Conservation (phyloP, 2,329 filamentous ascomycete species). For the Trichoderma atrobrunneum region DNA sequence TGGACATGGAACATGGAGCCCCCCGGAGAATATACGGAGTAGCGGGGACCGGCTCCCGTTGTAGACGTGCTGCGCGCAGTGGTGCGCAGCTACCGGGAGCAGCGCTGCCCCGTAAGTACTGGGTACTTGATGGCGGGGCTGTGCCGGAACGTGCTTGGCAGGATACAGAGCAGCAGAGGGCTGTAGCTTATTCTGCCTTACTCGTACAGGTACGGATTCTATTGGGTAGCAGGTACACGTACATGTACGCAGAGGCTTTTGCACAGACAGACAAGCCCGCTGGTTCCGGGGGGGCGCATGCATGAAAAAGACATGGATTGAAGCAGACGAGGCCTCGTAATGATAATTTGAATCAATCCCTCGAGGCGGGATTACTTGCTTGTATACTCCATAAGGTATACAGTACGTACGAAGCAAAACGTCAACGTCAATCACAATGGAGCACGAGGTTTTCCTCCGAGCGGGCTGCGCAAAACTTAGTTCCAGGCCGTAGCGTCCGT, state of each 20-base stretch:
- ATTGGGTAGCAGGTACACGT: background rate
- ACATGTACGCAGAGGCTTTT: background rate
- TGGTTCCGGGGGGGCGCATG: background rate
- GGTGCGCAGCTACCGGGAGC: background rate
- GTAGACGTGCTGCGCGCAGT: background rate
- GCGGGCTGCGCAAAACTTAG: background rate
- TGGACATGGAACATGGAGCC: slow-evolving; percentile 6
- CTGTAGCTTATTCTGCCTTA: background rate
- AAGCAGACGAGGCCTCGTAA: background rate
- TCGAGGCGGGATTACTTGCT: background rate
- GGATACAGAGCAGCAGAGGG: background rate
- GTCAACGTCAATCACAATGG: background rate
- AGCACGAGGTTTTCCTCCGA: background rate
- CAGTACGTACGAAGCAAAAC: background rate
- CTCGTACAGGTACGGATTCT: background rate
- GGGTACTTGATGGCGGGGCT: slow-evolving; percentile 13
- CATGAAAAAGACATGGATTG: slow-evolving; percentile 1
- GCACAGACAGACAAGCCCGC: background rate
- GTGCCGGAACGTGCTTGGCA: background rate
- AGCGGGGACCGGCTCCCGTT: background rate
- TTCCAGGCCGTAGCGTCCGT: background rate
- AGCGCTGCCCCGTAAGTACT: background rate
- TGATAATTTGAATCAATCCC: background rate
- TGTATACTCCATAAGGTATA: background rate
- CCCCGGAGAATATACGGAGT: slow-evolving; percentile 8